These are phyloP conservation scores for Saitozyma sp. DNA, from an alignment of 768 basidiomycete genomes.

Conservation along the genomic window DNA sequence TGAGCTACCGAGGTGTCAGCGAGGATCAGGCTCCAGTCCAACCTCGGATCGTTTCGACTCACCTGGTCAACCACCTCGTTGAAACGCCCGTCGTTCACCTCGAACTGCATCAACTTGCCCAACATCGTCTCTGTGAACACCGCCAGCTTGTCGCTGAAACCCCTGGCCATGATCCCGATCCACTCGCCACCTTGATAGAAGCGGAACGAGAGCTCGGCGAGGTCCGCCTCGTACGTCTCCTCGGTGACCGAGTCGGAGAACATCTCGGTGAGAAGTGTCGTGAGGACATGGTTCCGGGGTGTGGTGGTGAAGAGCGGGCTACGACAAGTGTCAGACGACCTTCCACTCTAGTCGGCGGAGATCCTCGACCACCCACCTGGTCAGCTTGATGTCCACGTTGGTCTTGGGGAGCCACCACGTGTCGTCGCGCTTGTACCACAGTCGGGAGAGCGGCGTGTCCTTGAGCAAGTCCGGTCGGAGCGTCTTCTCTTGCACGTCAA, in stretches of 20 bases:
- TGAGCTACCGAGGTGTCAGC: conserved; percentile 7
- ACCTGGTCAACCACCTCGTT: conserved; percentile 84
- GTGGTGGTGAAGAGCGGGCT: conserved; percentile 55
- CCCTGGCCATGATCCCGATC: conserved; percentile 67
- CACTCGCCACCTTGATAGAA: conserved; percentile 67
- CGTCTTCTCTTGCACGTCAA: conserved; percentile 55
- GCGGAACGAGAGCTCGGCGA: conserved; percentile 80
- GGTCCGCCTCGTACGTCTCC: conserved; percentile 85
- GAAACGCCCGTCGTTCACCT: conserved; percentile 70
- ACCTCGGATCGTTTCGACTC: conserved; percentile 15
- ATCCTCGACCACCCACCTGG: conserved; percentile 11
- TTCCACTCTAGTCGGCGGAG: too few relatives aligned
- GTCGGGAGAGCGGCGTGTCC: conserved; percentile 67
- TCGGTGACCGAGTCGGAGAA: conserved; percentile 87
- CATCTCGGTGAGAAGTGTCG: conserved; percentile 80
- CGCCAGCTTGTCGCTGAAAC: conserved; percentile 87
- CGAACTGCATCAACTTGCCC: conserved; percentile 65
- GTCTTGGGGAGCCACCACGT: conserved; percentile 94
- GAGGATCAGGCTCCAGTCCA: background rate
- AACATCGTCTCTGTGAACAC: conserved; percentile 72
- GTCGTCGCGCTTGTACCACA: conserved; percentile 99
- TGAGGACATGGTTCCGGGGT: conserved; percentile 70
- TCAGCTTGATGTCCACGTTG: conserved; percentile 62
- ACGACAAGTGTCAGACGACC: conserved; percentile 19
- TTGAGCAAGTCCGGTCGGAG: conserved; percentile 69